A percentile compares a stretch with the other conserved stretches of the same genome.
phyloP scores from a whole-genome alignment of 352 stramenopile genomes.

The Pythium apleroticum region DNA sequence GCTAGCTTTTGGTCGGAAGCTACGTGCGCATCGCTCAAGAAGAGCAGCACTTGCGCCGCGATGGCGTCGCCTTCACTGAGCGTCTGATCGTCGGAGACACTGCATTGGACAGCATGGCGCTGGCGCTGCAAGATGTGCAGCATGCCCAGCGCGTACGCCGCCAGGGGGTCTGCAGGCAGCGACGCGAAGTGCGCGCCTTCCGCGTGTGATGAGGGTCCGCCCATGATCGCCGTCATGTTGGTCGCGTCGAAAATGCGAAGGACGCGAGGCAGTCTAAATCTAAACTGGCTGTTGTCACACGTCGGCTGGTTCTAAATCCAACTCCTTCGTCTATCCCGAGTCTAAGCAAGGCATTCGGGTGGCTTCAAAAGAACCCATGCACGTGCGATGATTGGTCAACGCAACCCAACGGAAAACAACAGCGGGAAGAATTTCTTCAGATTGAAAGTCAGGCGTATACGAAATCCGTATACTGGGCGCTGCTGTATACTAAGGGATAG shows the following conservation, averaged over 20 bases:
- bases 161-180: constrained; percentile 29
- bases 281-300: constrained; percentile 21
- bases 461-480: neutral
- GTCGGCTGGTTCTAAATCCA: neutral
- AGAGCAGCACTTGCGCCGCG: constrained; percentile 3
- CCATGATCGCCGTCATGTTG: neutral
- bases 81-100: neutral
- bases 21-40: constrained; percentile 13
- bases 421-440: neutral
- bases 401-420: neutral
- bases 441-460: too few species aligned
- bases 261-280: constrained; percentile 3
- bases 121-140: constrained; percentile 27
- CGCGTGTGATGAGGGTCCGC: neutral
- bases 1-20: constrained; percentile 11
- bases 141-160: constrained; percentile 41
- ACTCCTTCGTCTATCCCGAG: neutral
- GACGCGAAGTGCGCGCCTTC: constrained; percentile 24
- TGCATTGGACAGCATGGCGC: neutral
- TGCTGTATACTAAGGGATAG: neutral
- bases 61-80: constrained; percentile 11
- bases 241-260: neutral
- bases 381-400: constrained; percentile 9
- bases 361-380: constrained; percentile 22
- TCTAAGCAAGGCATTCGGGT: neutral